Evolutionary conservation across 805 yeast genomes (phyloP).

Genomic region (Cyberlindnera japonica): DNA sequence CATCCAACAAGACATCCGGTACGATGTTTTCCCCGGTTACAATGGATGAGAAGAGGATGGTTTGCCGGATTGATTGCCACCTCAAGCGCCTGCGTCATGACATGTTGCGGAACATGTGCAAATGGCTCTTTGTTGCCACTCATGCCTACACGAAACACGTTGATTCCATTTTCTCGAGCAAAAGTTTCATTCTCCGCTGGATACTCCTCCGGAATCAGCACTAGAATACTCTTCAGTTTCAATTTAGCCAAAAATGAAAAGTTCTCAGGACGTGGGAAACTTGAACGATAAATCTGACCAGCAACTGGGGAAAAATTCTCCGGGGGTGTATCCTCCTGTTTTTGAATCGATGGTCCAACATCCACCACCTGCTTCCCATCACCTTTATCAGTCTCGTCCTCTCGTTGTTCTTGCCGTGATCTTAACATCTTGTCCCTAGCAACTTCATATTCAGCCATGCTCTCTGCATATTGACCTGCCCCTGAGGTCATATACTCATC

Average conservation of each 20-base stretch:
- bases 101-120: conserved; percentile 65
- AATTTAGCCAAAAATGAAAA: conserved; percentile 64
- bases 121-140: conserved; percentile 95
- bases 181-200: conserved; percentile 74
- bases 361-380: conserved; percentile 4
- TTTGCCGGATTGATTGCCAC: conserved; percentile 80
- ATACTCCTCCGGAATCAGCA: conserved; percentile 88
- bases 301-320: conserved; percentile 89
- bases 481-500: conserved; percentile 6
- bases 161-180: conserved; percentile 54
- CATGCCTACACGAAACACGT: conserved; percentile 83
- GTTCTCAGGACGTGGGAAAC: conserved; percentile 86
- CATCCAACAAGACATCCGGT: conserved; percentile 97
- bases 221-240: conserved; percentile 68
- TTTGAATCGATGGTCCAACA: conserved; percentile 20
- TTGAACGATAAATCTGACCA: conserved; percentile 74
- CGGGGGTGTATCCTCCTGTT: conserved; percentile 52
- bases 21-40: conserved; percentile 95
- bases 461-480: conserved; percentile 2
- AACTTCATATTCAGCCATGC: conserved; percentile 5
- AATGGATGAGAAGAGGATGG: conserved; percentile 90
- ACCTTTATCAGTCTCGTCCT: conserved; percentile 1
- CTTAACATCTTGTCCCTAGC: neutral
- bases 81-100: conserved; percentile 75
- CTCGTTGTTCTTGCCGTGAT: neutral